Evolutionary conservation across 202 grass and related monocot genomes (phyloP).

Genomic region (Eragrostis tef): DNA sequence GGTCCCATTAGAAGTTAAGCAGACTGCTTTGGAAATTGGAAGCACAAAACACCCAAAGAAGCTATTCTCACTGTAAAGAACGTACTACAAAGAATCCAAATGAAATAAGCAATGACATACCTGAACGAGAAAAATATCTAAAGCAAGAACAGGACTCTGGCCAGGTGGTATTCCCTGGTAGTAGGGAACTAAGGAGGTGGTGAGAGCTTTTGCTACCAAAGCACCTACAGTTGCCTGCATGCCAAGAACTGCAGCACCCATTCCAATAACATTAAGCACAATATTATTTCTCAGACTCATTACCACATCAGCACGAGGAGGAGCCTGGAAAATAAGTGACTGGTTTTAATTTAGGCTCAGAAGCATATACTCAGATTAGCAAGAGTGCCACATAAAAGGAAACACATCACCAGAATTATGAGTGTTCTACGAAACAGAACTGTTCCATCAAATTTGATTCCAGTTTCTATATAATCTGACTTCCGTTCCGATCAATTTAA

Average conservation of each 20-base stretch:
- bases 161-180: conserved; percentile 77
- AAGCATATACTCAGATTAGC: conserved; percentile 3
- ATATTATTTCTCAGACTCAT: conserved; percentile 78
- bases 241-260: conserved; percentile 80
- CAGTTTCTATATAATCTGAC: neutral
- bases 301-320: conserved; percentile 73
- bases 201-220: conserved; percentile 79
- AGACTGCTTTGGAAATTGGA: neutral
- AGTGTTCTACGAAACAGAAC: too few relatives aligned
- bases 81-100: neutral
- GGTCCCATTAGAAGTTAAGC: neutral
- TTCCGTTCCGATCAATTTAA: neutral
- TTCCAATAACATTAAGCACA: conserved; percentile 75
- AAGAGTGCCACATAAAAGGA: neutral
- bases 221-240: conserved; percentile 84
- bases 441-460: neutral
- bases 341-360: neutral
- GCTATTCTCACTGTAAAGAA: neutral
- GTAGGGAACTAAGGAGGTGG: conserved; percentile 70
- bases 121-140: conserved; percentile 92
- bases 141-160: conserved; percentile 79
- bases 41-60: neutral
- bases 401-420: neutral
- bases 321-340: conserved; percentile 61
- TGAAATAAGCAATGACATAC: conserved; percentile 46